phyloP scores from a whole-genome alignment of 129 eudicot genomes.

The Cynara cardunculus region DNA sequence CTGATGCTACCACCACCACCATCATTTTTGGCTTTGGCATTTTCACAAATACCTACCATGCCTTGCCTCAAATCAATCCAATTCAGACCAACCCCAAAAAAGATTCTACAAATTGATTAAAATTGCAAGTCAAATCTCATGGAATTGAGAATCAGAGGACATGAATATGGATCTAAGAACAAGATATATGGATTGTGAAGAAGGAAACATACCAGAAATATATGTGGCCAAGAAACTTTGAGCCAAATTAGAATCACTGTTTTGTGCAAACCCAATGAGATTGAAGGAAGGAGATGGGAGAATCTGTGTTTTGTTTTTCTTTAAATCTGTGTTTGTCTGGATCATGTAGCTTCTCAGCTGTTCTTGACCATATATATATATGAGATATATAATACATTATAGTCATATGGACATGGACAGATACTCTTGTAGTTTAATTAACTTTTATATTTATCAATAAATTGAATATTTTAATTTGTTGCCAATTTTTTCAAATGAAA shows the following conservation, averaged over 20 bases:
- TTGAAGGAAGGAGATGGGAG: slow-evolving; percentile 21
- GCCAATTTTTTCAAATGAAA: slow-evolving; percentile 1
- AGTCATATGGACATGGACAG: slow-evolving; percentile 15
- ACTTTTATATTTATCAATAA: background rate
- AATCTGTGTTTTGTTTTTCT: slow-evolving; percentile 17
- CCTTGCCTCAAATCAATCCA: background rate
- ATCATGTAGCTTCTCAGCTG: slow-evolving; percentile 17
- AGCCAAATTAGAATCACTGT: background rate
- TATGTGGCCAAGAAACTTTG: slow-evolving; percentile 9
- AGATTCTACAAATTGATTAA: background rate
- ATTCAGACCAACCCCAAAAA: background rate
- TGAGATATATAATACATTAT: background rate
- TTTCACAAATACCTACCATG: slow-evolving; percentile 24
- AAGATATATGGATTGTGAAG: slow-evolving; percentile 8
- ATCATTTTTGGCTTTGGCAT: slow-evolving; percentile 27
- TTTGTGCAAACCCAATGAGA: background rate
- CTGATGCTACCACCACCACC: slow-evolving; percentile 28
- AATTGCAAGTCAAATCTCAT: background rate
- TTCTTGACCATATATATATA: slow-evolving; percentile 25
- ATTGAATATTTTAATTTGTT: background rate
- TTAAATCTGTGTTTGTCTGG: background rate
- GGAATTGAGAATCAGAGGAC: background rate
- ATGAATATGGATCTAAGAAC: slow-evolving; percentile 10
- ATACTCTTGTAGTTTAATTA: slow-evolving; percentile 4
- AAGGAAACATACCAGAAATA: slow-evolving; percentile 28